A percentile compares a stretch with the other conserved stretches of the same genome.
Evolutionary conservation across 805 yeast genomes (phyloP).

Genomic region (Zygosaccharomyces rouxii): DNA sequence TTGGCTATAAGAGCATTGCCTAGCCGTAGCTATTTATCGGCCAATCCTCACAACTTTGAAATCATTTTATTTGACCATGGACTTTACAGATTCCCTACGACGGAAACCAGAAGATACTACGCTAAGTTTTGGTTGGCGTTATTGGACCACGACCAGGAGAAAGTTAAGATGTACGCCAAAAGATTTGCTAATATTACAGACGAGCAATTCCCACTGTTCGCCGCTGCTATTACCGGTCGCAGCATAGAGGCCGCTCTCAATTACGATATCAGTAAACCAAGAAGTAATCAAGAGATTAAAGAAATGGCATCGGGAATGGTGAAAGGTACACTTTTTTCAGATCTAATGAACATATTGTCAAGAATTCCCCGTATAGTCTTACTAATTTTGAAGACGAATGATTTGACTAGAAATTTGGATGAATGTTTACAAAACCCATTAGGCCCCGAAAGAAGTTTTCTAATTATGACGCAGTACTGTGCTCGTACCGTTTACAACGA

Average conservation of each 20-base stretch:
- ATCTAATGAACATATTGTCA: slow-evolving; percentile 73
- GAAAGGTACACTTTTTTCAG: slow-evolving; percentile 61
- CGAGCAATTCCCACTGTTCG: slow-evolving; percentile 75
- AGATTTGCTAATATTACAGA: slow-evolving; percentile 74
- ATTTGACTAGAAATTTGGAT: slow-evolving; percentile 82
- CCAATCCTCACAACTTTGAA: slow-evolving; percentile 71
- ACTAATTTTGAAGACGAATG: slow-evolving; percentile 88
- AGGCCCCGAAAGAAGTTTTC: slow-evolving; percentile 82
- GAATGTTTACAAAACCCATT: slow-evolving; percentile 76
- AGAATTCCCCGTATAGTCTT: slow-evolving; percentile 81
- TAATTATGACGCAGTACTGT: slow-evolving; percentile 88
- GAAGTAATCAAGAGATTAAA: slow-evolving; percentile 60
- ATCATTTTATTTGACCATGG: slow-evolving; percentile 94
- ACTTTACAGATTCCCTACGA: slow-evolving; percentile 77
- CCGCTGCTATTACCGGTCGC: slow-evolving; percentile 93
- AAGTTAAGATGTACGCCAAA: slow-evolving; percentile 70
- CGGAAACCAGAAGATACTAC: slow-evolving; percentile 71
- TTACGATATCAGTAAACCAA: slow-evolving; percentile 51
- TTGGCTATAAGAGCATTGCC: slow-evolving; percentile 64
- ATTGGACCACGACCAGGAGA: slow-evolving; percentile 59
- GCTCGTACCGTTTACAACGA: slow-evolving; percentile 75
- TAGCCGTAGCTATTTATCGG: slow-evolving; percentile 19
- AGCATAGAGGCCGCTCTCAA: slow-evolving; percentile 72
- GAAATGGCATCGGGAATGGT: slow-evolving; percentile 61
- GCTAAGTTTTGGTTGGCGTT: slow-evolving; percentile 91